Evolutionary conservation across 371 early-diverging fungal species (phyloP).

Genomic region (Cokeromyces recurvatus): DNA sequence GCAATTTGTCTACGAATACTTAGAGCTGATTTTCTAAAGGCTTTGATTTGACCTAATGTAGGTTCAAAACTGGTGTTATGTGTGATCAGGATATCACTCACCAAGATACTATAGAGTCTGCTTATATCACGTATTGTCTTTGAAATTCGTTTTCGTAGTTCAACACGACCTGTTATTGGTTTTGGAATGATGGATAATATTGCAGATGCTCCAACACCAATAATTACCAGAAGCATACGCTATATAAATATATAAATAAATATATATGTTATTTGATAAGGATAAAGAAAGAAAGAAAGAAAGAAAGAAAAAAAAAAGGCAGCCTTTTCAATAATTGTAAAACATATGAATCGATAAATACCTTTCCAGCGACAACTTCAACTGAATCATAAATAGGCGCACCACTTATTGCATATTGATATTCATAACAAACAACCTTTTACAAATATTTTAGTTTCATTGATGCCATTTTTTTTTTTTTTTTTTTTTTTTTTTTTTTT

Average conservation of each 20-base stretch:
- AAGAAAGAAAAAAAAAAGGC: neutral
- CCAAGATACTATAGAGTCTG: slow-evolving; percentile 30
- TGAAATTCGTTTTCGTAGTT: slow-evolving; percentile 37
- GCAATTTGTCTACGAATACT: slow-evolving; percentile 39
- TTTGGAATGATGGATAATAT: slow-evolving; percentile 33
- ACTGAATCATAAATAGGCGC: slow-evolving; percentile 18
- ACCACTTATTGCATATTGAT: slow-evolving; percentile 20
- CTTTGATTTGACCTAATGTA: slow-evolving; percentile 23
- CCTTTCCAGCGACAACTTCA: slow-evolving; percentile 42
- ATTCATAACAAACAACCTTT: slow-evolving; percentile 31
- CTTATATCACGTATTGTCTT: slow-evolving; percentile 38
- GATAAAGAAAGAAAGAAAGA: neutral
- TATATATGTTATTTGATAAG: too few species aligned
- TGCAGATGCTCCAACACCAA: slow-evolving; percentile 35
- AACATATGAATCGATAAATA: too few species aligned
- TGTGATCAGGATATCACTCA: slow-evolving; percentile 8
- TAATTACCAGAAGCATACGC: slow-evolving; percentile 34
- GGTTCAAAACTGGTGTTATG: slow-evolving; percentile 4
- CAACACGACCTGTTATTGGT: slow-evolving; percentile 36
- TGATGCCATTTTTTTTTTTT: neutral
- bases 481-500: too few species aligned
- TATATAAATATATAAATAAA: slow-evolving; percentile 11
- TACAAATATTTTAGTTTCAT: neutral
- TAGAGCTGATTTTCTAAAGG: slow-evolving; percentile 28
- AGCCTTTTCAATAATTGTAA: neutral